Percentiles rank a stretch among this genome's conserved stretches.
phyloP scores from a whole-genome alignment of 1,284 basidiomycete genomes.

The Pulveroboletus sp. region DNA sequence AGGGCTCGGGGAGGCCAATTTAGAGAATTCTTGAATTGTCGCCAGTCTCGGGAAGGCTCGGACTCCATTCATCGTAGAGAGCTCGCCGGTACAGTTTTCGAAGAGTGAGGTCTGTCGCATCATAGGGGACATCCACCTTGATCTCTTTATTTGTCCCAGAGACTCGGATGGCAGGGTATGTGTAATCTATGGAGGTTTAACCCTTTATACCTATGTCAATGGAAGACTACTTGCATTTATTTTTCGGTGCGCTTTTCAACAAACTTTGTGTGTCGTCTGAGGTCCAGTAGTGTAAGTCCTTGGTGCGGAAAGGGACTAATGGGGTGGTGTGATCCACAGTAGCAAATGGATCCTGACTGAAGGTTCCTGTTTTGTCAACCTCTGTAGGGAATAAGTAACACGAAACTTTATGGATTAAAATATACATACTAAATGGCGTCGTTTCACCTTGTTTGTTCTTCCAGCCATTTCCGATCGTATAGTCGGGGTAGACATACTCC shows the following conservation, averaged over 20 bases:
- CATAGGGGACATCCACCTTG: conserved; percentile 18
- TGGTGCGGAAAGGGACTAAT: conserved; percentile 14
- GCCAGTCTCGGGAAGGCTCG: not conserved
- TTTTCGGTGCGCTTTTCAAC: not conserved
- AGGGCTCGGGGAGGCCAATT: too few relatives aligned
- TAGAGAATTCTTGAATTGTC: too few relatives aligned
- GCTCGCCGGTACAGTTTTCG: conserved; percentile 13
- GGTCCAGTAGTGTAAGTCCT: conserved; percentile 10
- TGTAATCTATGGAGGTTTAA: conserved; percentile 17
- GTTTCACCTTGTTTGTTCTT: conserved; percentile 2
- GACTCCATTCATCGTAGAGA: conserved; percentile 10
- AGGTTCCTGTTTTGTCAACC: conserved; percentile 1
- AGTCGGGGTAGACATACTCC: conserved; percentile 23
- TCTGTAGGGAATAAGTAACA: too few relatives aligned
- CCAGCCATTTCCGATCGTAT: conserved; percentile 19
- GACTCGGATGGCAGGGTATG: conserved; percentile 20
- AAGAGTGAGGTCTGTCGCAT: conserved; percentile 4
- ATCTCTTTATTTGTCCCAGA: too few relatives aligned
- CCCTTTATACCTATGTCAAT: too few relatives aligned
- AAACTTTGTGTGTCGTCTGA: conserved; percentile 12
- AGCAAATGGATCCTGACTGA: not conserved
- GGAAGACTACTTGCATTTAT: conserved; percentile 10
- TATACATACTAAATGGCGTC: conserved; percentile 10
- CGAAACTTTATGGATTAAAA: too few relatives aligned
- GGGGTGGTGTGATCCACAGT: not conserved